Base-by-base conservation (phyloP, 2,329 filamentous ascomycete species). In the Tolypocladium tropicale region DNA sequence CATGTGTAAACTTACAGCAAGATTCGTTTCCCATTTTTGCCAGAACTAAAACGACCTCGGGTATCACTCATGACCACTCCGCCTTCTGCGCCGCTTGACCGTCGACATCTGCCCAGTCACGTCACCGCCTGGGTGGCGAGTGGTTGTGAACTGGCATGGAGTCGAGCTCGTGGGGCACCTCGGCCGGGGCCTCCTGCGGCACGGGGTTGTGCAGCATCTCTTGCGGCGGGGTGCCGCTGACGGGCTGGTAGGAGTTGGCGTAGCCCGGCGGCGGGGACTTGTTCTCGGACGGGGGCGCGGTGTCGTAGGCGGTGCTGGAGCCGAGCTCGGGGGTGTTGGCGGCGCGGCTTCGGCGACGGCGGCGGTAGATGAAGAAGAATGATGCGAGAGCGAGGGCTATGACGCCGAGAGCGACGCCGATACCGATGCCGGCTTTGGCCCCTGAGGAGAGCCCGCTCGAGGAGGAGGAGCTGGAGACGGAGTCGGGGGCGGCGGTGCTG, bases 391-490 rank as follows among this genome's bases (percentile, higher is more conserved):
- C 62, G 28, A 67, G 52, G 33, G 57, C 61, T 25, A 71, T 54
- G 46, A 64, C 60, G 43, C 56, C 67, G 14, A 70, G 54, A 2
- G 59, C 61, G 25, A 62, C 63, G 18, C 67, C 68, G 33, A 70
- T 59, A 5, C 65, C 67, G 28, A 70, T 65, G 7, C 67, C 68
- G 4, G 67, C 68, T 0, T 64, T 63, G 1, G 65, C 67, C 25
- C 64, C 68, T 5, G 64, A 34, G 12, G 68, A 69, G 18, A 70
- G 60, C 6, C 63, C 60, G 32, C 28, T 48, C 21, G 49, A 18
- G 14, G 37, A 28, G 25, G 46, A n/a, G 39, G 46, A 48, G 25
- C 52, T 53, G 41, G 56, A 43, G 36, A 58, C 16, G 21, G 41
- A 53, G 32, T 52, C 43, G 11, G 54, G 53, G 3, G 57, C 25